A percentile compares a stretch with the other conserved stretches of the same genome.
These are phyloP conservation scores for Botrytis elliptica DNA, from an alignment of 2,329 filamentous ascomycete species.

Conservation along the genomic window DNA sequence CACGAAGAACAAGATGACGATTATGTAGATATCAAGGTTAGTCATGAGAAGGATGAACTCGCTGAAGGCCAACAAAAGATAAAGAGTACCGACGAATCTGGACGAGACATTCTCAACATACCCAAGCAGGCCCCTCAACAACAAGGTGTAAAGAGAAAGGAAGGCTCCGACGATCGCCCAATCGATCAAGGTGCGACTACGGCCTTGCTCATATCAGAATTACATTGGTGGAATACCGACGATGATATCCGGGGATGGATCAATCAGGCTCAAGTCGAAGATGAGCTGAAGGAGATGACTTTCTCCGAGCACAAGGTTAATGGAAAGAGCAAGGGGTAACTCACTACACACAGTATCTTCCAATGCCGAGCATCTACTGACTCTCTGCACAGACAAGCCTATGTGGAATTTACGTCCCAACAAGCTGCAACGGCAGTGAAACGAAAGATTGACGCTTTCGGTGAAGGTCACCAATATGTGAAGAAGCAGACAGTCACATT, in stretches of 20 bases:
- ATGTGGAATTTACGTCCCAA: slow-evolving; percentile 78
- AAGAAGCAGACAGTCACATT: slow-evolving; percentile 73
- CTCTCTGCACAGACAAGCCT: slow-evolving; percentile 57
- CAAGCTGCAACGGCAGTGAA: slow-evolving; percentile 86
- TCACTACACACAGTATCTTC: slow-evolving; percentile 21
- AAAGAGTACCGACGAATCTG: slow-evolving; percentile 44
- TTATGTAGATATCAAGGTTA: slow-evolving; percentile 45
- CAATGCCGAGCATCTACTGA: background rate
- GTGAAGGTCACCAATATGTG: slow-evolving; percentile 51
- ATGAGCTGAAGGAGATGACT: slow-evolving; percentile 85
- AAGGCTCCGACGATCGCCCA: slow-evolving; percentile 56
- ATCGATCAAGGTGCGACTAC: slow-evolving; percentile 61
- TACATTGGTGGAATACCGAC: slow-evolving; percentile 97
- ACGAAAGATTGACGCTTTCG: slow-evolving; percentile 68
- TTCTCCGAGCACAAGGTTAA: slow-evolving; percentile 99
- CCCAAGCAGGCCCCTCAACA: slow-evolving; percentile 44
- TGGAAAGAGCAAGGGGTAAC: slow-evolving; percentile 95
- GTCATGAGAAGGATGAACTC: slow-evolving; percentile 38
- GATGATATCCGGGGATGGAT: slow-evolving; percentile 91
- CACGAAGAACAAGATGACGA: slow-evolving; percentile 43
- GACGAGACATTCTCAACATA: slow-evolving; percentile 39
- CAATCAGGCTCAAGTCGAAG: slow-evolving; percentile 74
- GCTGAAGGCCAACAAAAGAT: slow-evolving; percentile 43
- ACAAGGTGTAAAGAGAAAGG: slow-evolving; percentile 61
- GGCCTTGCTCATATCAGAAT: slow-evolving; percentile 81